Evolutionary conservation across 1,139 yeast genomes (phyloP).

Genomic region (Candida pseudocylindracea): DNA sequence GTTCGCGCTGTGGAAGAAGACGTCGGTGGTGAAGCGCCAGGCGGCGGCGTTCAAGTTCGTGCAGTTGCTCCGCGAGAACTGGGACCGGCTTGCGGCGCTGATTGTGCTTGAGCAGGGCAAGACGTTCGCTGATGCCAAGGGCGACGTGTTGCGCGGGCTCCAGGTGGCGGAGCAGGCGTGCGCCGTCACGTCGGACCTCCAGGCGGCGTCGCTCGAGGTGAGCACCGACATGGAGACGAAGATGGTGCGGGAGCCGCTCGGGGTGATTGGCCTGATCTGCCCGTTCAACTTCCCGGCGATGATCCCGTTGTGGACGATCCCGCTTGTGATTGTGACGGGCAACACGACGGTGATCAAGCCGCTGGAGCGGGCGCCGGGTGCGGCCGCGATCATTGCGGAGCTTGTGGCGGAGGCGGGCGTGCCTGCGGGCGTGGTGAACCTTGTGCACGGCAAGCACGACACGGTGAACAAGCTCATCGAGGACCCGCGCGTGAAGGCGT

Average conservation of each 20-base stretch:
- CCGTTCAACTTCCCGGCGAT: conserved; percentile 75
- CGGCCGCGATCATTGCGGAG: conserved; percentile 57
- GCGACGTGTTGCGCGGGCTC: conserved; percentile 61
- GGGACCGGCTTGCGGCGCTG: conserved; percentile 49
- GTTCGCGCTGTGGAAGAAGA: conserved; percentile 33
- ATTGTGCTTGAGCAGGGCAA: conserved; percentile 71
- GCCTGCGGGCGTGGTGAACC: conserved; percentile 55
- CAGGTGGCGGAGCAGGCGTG: conserved; percentile 64
- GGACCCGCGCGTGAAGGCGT: conserved; percentile 59
- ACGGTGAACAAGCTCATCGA: conserved; percentile 56
- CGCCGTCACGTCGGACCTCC: conserved; percentile 38
- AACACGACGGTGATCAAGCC: conserved; percentile 62
- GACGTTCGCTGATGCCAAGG: conserved; percentile 56
- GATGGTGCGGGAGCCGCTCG: conserved; percentile 43
- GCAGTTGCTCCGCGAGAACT: conserved; percentile 38
- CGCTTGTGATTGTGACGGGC: conserved; percentile 56
- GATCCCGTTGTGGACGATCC: conserved; percentile 75
- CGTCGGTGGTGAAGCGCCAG: conserved; percentile 46
- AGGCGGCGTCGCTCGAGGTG: conserved; percentile 48
- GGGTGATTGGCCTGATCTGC: conserved; percentile 48
- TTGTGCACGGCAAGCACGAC: conserved; percentile 58
- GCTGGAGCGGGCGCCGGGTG: conserved; percentile 63
- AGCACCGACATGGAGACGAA: conserved; percentile 62
- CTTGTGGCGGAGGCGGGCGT: conserved; percentile 57
- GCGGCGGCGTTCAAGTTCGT: conserved; percentile 59